Conservation (phyloP, 768 basidiomycete genomes). For the Amanita inopinata region DNA sequence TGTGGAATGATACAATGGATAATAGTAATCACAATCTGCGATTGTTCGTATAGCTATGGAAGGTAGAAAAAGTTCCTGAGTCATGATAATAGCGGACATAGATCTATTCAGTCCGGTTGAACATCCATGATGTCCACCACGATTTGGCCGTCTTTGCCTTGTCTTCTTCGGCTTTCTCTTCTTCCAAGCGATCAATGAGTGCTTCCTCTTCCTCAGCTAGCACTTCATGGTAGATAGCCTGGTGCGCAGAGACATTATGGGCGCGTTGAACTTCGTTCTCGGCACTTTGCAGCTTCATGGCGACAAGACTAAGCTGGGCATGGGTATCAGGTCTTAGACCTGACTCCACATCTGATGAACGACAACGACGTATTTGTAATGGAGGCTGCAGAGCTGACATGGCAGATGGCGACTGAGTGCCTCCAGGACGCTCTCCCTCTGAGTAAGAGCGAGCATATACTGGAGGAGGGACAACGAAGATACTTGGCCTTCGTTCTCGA, state of each 20-base stretch:
- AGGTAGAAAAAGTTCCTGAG: no score
- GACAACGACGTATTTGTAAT: slow-evolving; percentile 19
- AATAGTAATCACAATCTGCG: not conserved
- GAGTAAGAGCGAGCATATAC: slow-evolving; percentile 21
- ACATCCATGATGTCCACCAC: slow-evolving; percentile 64
- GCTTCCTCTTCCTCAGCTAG: slow-evolving; percentile 61
- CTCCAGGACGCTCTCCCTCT: slow-evolving; percentile 16
- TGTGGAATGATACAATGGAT: not conserved
- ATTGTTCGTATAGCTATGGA: not conserved
- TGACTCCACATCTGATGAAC: slow-evolving; percentile 25
- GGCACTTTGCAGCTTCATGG: slow-evolving; percentile 24
- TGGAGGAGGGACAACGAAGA: slow-evolving; percentile 16
- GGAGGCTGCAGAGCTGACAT: slow-evolving; percentile 26
- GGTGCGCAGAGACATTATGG: slow-evolving; percentile 42
- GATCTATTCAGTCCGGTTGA: slow-evolving; percentile 28
- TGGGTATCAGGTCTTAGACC: slow-evolving; percentile 35
- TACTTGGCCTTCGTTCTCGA: slow-evolving; percentile 20
- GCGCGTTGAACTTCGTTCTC: slow-evolving; percentile 19
- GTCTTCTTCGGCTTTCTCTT: slow-evolving; percentile 43
- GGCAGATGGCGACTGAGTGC: slow-evolving; percentile 26
- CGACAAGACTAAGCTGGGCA: slow-evolving; percentile 26
- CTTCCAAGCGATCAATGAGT: slow-evolving; percentile 39
- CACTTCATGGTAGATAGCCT: slow-evolving; percentile 60
- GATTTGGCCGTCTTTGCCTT: slow-evolving; percentile 37
- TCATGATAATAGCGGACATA: not conserved